Evolutionary conservation across 2,329 filamentous ascomycete species (phyloP).

Genomic region (Neopestalotiopsis rosae): DNA sequence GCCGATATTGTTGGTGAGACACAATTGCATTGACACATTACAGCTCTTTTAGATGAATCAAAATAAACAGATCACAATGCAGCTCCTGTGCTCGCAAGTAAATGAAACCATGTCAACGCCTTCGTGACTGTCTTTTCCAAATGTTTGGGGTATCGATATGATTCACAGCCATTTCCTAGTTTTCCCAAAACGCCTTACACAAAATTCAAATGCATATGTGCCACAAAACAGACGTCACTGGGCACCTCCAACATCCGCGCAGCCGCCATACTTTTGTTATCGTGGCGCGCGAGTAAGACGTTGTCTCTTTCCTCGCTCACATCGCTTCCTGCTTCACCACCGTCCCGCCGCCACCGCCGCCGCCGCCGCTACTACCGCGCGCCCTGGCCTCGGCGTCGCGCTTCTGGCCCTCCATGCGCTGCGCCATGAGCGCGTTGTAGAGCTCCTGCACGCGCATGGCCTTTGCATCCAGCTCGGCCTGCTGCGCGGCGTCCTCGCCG

Average conservation of each 20-base stretch:
- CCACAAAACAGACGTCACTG: background rate
- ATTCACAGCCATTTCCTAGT: conserved; percentile 1
- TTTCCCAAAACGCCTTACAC: background rate
- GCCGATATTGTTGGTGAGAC: background rate
- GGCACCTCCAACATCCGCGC: background rate
- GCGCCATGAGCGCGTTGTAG: conserved; percentile 33
- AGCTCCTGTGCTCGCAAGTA: no score
- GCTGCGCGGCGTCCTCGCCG: conserved; percentile 42
- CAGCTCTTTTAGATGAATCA: background rate
- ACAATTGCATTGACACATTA: background rate
- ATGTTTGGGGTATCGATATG: background rate
- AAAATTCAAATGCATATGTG: background rate
- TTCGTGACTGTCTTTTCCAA: background rate
- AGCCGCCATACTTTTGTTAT: no score
- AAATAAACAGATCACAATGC: background rate
- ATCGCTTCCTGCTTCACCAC: background rate
- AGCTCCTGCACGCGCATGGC: conserved; percentile 42
- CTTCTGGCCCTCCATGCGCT: conserved; percentile 26
- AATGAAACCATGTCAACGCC: background rate
- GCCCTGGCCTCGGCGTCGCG: conserved; percentile 1
- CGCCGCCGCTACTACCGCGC: background rate
- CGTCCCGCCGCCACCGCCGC: no score
- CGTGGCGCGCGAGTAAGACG: background rate
- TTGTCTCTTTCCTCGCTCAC: background rate
- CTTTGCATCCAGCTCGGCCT: conserved; percentile 28